Evolutionary conservation across 2,329 filamentous ascomycete genomes (phyloP).

Genomic region (Xylariaceae sp.): DNA sequence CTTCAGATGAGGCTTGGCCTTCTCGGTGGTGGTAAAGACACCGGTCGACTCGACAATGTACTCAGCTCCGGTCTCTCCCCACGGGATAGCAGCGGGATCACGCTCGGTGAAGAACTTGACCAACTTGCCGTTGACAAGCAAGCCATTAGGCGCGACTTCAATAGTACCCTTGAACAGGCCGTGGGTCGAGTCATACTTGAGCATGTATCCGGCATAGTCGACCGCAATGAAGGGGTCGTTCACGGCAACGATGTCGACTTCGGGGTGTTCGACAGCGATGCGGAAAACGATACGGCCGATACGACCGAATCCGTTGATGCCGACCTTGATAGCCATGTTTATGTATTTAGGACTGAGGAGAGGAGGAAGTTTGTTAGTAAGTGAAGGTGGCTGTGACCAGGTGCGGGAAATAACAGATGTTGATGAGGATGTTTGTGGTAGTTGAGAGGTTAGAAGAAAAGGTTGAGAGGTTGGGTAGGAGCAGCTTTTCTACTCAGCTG

Average conservation of each 20-base stretch:
- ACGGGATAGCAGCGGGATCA: constrained; percentile 88
- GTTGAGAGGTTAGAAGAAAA: not conserved
- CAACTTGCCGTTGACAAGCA: constrained; percentile 91
- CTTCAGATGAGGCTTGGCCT: constrained; percentile 91
- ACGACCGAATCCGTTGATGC: constrained; percentile 99
- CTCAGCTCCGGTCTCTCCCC: constrained; percentile 81
- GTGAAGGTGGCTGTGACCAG: constrained; percentile 3
- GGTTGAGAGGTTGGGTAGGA: not conserved
- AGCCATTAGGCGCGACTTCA: constrained; percentile 68
- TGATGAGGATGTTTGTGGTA: too few species aligned
- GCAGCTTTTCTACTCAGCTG: constrained; percentile 19
- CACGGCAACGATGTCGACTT: constrained; percentile 92
- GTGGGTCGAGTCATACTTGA: constrained; percentile 99
- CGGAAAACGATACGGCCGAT: constrained; percentile 99
- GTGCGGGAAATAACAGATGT: constrained; percentile 4
- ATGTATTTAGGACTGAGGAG: constrained; percentile 22
- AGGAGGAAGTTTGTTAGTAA: constrained; percentile 10
- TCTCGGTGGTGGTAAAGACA: constrained; percentile 98
- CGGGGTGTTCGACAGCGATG: constrained; percentile 88
- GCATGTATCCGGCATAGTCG: constrained; percentile 98
- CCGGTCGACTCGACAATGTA: constrained; percentile 98
- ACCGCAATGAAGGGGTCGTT: constrained; percentile 99
- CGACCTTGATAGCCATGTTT: constrained; percentile 72
- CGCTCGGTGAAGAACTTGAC: constrained; percentile 94
- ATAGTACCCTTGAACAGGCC: constrained; percentile 94